These are phyloP conservation scores for Paramecium caudatum DNA, from an alignment of 73 alveolate species.

Conservation along the genomic window DNA sequence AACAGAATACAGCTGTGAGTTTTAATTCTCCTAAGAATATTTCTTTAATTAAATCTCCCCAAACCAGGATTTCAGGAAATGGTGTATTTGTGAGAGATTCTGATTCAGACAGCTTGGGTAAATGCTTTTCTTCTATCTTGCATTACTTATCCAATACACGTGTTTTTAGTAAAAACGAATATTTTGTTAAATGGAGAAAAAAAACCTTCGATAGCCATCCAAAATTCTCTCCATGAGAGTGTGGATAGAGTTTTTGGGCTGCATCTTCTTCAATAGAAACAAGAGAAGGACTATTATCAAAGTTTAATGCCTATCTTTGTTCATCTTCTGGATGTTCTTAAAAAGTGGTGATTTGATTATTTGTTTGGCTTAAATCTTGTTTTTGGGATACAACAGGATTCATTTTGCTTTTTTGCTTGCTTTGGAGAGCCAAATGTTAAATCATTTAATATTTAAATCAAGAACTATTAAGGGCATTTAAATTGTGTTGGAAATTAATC, in stretches of 20 bases:
- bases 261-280: background rate
- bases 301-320: too few relatives aligned
- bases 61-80: too few relatives aligned
- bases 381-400: too few relatives aligned
- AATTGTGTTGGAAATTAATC: too few relatives aligned
- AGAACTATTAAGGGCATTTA: too few relatives aligned
- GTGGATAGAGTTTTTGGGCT: background rate
- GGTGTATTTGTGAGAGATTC: background rate
- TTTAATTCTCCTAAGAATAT: slow-evolving; percentile 41
- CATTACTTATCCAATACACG: background rate
- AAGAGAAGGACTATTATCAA: too few relatives aligned
- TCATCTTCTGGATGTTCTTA: too few relatives aligned
- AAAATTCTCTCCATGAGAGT: background rate
- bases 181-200: background rate
- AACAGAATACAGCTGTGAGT: background rate
- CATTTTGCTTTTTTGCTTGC: too few relatives aligned
- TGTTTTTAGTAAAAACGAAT: background rate
- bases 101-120: slow-evolving; percentile 8
- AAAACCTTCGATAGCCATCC: background rate
- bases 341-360: too few relatives aligned
- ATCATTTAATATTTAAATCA: too few relatives aligned
- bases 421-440: too few relatives aligned
- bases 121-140: background rate
- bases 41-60: background rate
- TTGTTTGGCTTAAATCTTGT: too few relatives aligned